These are phyloP conservation scores for Cutaneotrichosporon sp. DNA, from an alignment of 1,284 basidiomycete genomes.

Conservation along the genomic window DNA sequence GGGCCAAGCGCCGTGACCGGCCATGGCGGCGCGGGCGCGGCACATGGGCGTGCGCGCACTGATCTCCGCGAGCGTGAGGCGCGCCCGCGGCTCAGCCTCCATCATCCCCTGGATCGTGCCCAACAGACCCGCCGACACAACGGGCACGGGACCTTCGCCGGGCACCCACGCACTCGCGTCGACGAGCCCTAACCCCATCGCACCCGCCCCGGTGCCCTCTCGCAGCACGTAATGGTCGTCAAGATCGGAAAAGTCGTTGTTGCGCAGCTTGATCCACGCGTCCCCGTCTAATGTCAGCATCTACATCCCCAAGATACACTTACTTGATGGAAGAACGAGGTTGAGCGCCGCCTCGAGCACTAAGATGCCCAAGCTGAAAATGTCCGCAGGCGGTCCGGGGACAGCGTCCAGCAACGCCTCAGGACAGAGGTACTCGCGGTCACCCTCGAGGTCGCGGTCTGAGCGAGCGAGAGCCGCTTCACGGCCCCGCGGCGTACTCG, in stretches of 20 bases:
- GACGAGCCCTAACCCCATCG: not conserved
- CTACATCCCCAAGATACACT: no score
- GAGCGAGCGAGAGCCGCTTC: conserved; percentile 21
- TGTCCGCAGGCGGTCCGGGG: conserved; percentile 85
- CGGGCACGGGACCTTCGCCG: conserved; percentile 16
- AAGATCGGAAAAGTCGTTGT: conserved; percentile 85
- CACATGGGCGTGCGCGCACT: conserved; percentile 58
- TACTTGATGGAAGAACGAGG: conserved; percentile 91
- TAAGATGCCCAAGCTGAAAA: conserved; percentile 92
- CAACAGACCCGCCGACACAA: conserved; percentile 61
- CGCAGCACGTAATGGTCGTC: conserved; percentile 50
- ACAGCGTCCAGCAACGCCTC: conserved; percentile 78
- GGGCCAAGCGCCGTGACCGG: conserved; percentile 10
- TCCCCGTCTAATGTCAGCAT: conserved; percentile 51
- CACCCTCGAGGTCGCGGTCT: conserved; percentile 67
- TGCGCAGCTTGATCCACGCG: conserved; percentile 86
- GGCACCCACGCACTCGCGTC: no score
- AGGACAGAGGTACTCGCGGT: conserved; percentile 92
- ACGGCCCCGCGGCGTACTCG: not conserved
- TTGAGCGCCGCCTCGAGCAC: conserved; percentile 90
- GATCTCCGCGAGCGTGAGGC: conserved; percentile 58
- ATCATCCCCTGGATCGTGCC: conserved; percentile 70
- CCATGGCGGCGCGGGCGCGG: conserved; percentile 52
- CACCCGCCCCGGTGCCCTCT: not conserved
- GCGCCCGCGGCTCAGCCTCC: conserved; percentile 59